phyloP scores from a whole-genome alignment of 768 basidiomycete species.

The Leucocoprinus leucothites region DNA sequence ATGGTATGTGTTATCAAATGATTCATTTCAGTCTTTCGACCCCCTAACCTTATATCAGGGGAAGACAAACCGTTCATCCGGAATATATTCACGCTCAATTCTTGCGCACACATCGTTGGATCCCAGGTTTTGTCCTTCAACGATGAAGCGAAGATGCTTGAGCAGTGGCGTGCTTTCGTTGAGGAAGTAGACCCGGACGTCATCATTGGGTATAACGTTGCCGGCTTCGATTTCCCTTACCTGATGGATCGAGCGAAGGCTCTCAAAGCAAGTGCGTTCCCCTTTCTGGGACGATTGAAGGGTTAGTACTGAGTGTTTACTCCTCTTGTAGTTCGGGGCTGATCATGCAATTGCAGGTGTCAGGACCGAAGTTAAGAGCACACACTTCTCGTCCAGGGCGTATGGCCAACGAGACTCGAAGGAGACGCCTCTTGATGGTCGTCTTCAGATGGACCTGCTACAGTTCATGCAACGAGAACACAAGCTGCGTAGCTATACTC shows the following conservation, averaged over 20 bases:
- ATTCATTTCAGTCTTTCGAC: not conserved
- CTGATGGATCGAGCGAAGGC: slow-evolving; percentile 89
- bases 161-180: slow-evolving; percentile 88
- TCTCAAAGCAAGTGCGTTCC: slow-evolving; percentile 67
- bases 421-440: slow-evolving; percentile 85
- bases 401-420: slow-evolving; percentile 98
- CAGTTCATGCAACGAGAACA: slow-evolving; percentile 99
- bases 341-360: slow-evolving; percentile 53
- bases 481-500: slow-evolving; percentile 93
- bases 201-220: slow-evolving; percentile 93
- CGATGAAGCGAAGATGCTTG: slow-evolving; percentile 70
- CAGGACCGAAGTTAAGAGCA: slow-evolving; percentile 81
- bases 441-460: slow-evolving; percentile 91
- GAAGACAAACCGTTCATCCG: slow-evolving; percentile 92
- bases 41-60: slow-evolving; percentile 42
- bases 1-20: slow-evolving; percentile 54
- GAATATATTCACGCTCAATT: slow-evolving; percentile 94
- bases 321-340: not conserved
- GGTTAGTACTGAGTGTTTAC: slow-evolving; percentile 37
- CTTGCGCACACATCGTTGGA: slow-evolving; percentile 95
- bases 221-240: slow-evolving; percentile 96
- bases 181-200: slow-evolving; percentile 91
- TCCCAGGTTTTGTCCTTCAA: slow-evolving; percentile 88
- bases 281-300: slow-evolving; percentile 71
- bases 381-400: slow-evolving; percentile 97